Evolutionary conservation across 2,329 filamentous ascomycete genomes (phyloP).

Genomic region (Botrytis medusae): DNA sequence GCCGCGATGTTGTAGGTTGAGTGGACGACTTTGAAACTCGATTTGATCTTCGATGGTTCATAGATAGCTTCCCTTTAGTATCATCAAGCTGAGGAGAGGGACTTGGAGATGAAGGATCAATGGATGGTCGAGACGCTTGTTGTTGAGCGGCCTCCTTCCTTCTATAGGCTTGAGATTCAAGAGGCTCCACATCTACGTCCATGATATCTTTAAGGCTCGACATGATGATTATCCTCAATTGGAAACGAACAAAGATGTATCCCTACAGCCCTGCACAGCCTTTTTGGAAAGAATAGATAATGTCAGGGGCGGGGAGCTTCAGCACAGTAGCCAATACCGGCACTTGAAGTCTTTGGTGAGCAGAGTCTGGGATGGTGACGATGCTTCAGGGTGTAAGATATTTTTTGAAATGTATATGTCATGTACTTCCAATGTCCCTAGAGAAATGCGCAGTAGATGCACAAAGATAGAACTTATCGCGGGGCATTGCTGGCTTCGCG

Average conservation of each 20-base stretch:
- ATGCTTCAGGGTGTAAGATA: conserved; percentile 23
- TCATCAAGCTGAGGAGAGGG: conserved; percentile 31
- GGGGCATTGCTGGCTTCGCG: conserved; percentile 38
- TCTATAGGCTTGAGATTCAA: conserved; percentile 40
- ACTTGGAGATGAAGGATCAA: conserved; percentile 29
- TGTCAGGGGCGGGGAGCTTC: conserved; percentile 34
- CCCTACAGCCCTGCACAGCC: conserved; percentile 38
- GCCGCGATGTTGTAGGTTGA: conserved; percentile 26
- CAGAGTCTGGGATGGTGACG: conserved; percentile 25
- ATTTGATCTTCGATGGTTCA: conserved; percentile 36
- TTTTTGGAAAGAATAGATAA: conserved; percentile 33
- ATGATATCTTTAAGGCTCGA: conserved; percentile 42
- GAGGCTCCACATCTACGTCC: conserved; percentile 41
- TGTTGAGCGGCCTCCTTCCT: conserved; percentile 37
- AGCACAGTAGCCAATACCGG: conserved; percentile 32
- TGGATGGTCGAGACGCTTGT: conserved; percentile 33
- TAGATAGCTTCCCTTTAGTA: conserved; percentile 30
- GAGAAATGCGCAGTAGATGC: conserved; percentile 35
- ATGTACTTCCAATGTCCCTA: conserved; percentile 31
- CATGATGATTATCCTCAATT: conserved; percentile 37
- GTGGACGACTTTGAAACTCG: conserved; percentile 31
- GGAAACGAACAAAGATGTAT: conserved; percentile 31
- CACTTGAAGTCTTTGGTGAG: conserved; percentile 29
- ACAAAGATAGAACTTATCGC: conserved; percentile 39
- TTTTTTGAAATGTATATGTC: conserved; percentile 30